phyloP scores from a whole-genome alignment of 1,139 yeast genomes.

The Kodamaea sp. region DNA sequence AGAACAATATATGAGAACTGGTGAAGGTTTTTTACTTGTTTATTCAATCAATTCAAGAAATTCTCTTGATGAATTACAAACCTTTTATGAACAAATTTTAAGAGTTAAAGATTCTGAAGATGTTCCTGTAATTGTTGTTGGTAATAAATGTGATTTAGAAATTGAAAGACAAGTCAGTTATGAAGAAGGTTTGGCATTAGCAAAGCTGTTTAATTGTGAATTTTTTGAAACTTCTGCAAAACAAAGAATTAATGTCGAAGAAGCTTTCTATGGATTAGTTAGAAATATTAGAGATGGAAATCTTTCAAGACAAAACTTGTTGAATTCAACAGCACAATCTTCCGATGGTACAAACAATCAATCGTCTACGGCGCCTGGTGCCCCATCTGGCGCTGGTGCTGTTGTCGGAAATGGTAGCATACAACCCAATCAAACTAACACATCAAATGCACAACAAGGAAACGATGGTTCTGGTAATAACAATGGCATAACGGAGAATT shows the following conservation, averaged over 20 bases:
- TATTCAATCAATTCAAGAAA: conserved; percentile 79
- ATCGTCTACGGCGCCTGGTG: too few species aligned
- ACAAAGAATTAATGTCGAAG: conserved; percentile 90
- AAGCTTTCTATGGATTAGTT: conserved; percentile 77
- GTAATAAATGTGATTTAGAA: conserved; percentile 73
- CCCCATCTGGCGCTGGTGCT: conserved; percentile 7
- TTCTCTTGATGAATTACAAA: conserved; percentile 73
- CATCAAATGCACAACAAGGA: conserved; percentile 2
- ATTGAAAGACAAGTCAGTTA: conserved; percentile 78
- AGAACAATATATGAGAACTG: conserved; percentile 90
- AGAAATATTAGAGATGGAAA: conserved; percentile 53
- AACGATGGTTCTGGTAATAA: neutral
- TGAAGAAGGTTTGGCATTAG: conserved; percentile 78
- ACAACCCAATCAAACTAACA: neutral
- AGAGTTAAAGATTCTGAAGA: conserved; percentile 77
- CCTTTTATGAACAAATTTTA: conserved; percentile 78
- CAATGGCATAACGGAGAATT: too few species aligned
- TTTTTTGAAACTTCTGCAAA: conserved; percentile 94
- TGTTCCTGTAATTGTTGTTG: conserved; percentile 72
- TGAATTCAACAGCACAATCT: too few species aligned
- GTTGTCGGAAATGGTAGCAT: conserved; percentile 1
- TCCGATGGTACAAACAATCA: too few species aligned
- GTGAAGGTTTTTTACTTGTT: conserved; percentile 84
- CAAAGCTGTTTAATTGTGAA: conserved; percentile 69
- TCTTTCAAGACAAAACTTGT: conserved; percentile 2